Conservation (phyloP, 805 yeast genomes). For the Metschnikowia lunata region DNA sequence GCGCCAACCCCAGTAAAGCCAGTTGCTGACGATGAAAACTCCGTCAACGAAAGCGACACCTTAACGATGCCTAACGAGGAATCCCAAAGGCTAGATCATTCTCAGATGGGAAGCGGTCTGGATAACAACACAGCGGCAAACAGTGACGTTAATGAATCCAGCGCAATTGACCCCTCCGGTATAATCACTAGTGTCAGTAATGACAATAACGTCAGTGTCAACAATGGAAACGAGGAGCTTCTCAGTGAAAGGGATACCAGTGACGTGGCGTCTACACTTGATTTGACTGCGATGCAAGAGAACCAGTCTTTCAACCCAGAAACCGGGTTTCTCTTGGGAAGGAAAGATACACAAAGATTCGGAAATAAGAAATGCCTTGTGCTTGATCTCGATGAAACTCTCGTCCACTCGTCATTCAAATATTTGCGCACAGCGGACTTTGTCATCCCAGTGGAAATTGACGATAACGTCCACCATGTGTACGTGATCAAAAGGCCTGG, state of each 20-base stretch:
- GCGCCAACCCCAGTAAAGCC: not conserved
- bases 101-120: not conserved
- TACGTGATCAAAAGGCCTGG: constrained; percentile 98
- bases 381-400: constrained; percentile 90
- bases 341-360: constrained; percentile 43
- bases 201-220: not conserved
- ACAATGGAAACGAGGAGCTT: not conserved
- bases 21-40: constrained; percentile 33
- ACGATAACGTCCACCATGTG: constrained; percentile 86
- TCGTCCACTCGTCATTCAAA: constrained; percentile 93
- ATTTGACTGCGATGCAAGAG: constrained; percentile 60
- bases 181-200: not conserved
- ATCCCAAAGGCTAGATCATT: constrained; percentile 12
- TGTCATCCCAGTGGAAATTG: constrained; percentile 96
- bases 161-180: not conserved
- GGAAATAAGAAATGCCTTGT: constrained; percentile 78
- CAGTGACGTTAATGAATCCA: not conserved
- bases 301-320: constrained; percentile 63
- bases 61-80: constrained; percentile 36
- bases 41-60: constrained; percentile 40
- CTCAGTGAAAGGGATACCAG: not conserved
- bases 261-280: constrained; percentile 28
- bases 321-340: constrained; percentile 63
- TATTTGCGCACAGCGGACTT: constrained; percentile 90
- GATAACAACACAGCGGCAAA: not conserved